phyloP scores from a whole-genome alignment of 208 protist genomes.

The Lotmaria passim region DNA sequence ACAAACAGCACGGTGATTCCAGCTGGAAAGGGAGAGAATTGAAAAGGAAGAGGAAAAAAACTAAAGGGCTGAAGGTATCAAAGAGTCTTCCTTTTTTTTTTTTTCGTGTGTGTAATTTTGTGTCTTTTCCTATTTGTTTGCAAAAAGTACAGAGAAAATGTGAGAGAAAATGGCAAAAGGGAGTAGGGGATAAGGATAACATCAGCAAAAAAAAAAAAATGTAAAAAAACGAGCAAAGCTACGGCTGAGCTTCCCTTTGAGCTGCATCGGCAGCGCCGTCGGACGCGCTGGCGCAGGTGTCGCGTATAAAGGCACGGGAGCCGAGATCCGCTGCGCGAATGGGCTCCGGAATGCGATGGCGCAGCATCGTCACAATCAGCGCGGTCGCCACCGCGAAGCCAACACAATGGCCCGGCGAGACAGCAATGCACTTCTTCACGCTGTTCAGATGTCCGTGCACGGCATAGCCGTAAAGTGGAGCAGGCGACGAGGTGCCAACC shows the following conservation, averaged over 20 bases:
- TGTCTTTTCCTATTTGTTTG: too few species aligned
- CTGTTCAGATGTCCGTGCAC: conserved; percentile 41
- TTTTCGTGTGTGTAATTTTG: too few species aligned
- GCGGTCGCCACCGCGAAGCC: conserved; percentile 74
- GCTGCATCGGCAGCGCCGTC: neutral
- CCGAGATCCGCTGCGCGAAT: conserved; percentile 91
- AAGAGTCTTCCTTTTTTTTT: too few species aligned
- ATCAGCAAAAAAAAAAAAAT: conserved; percentile 5
- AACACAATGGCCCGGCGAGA: conserved; percentile 93
- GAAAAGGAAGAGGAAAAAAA: too few species aligned
- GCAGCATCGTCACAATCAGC: conserved; percentile 49
- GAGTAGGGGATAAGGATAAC: neutral
- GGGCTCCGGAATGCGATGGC: conserved; percentile 92
- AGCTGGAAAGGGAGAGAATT: too few species aligned
- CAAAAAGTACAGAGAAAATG: neutral
- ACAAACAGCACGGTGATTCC: too few species aligned
- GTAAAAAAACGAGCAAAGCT: neutral
- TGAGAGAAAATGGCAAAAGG: neutral
- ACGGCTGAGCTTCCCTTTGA: neutral
- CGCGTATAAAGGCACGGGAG: conserved; percentile 83
- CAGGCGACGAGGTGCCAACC: conserved; percentile 5
- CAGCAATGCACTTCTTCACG: conserved; percentile 84
- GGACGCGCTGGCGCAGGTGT: conserved; percentile 9
- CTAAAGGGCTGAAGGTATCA: too few species aligned
- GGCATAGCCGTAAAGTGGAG: conserved; percentile 64